Percentiles rank a stretch among this genome's conserved stretches.
Evolutionary conservation across 352 stramenopile species (phyloP).

Genomic region (Phytophthora ohioensis): DNA sequence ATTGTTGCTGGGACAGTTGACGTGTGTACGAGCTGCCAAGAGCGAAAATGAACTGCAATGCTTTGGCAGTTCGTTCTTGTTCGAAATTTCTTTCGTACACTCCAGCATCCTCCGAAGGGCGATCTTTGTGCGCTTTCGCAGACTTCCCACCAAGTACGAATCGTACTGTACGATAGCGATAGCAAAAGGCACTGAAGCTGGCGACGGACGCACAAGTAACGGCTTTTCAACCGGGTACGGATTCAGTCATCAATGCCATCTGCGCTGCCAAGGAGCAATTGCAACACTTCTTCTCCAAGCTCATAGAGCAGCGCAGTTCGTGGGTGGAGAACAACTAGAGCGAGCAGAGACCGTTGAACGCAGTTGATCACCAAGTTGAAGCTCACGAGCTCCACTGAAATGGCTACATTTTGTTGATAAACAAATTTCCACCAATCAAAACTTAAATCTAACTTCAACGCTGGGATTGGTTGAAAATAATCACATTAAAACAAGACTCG

Average conservation of each 20-base stretch:
- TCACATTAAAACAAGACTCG: not conserved
- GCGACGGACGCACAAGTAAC: slow-evolving; percentile 6
- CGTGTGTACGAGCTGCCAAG: slow-evolving; percentile 22
- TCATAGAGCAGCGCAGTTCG: not conserved
- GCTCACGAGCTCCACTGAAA: not conserved
- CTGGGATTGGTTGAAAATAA: slow-evolving; percentile 33
- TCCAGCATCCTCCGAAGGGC: not conserved
- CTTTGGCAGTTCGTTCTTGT: slow-evolving; percentile 11
- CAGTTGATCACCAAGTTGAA: slow-evolving; percentile 7
- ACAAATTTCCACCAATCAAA: slow-evolving; percentile 28
- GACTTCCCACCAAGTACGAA: slow-evolving; percentile 5
- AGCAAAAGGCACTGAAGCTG: no score
- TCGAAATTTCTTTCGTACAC: slow-evolving; percentile 34
- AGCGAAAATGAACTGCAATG: slow-evolving; percentile 24
- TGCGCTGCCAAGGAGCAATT: not conserved
- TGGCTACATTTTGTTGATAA: slow-evolving; percentile 5
- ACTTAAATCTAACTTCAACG: not conserved
- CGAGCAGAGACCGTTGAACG: slow-evolving; percentile 1
- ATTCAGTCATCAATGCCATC: slow-evolving; percentile 8
- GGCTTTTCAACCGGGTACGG: slow-evolving; percentile 20
- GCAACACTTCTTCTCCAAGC: not conserved
- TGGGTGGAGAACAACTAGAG: slow-evolving; percentile 6
- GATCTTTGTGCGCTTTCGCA: slow-evolving; percentile 29
- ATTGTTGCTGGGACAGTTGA: slow-evolving; percentile 33
- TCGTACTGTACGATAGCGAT: no score